A percentile compares a stretch with the other conserved stretches of the same genome.
Conservation (phyloP, 139 green algal species). For the Tetraselmis striata region DNA sequence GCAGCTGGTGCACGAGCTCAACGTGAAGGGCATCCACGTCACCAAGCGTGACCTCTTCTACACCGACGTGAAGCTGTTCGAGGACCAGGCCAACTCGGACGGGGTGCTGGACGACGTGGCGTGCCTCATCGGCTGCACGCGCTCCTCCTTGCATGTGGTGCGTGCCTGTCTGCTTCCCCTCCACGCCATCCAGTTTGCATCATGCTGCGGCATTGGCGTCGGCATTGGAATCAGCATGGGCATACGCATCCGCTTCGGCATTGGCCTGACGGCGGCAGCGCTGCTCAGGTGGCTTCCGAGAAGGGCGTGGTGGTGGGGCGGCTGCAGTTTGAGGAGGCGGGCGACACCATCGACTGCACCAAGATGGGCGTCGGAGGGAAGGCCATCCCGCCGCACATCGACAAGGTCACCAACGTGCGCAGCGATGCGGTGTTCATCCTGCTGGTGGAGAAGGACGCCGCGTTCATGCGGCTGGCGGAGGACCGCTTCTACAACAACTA, state of each 20-base stretch:
- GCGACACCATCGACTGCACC: constrained; percentile 89
- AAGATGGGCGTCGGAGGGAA: constrained; percentile 94
- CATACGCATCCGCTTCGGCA: too few relatives aligned
- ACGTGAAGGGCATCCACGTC: constrained; percentile 71
- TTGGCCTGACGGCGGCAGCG: too few relatives aligned
- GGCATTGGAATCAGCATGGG: too few relatives aligned
- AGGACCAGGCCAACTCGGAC: constrained; percentile 81
- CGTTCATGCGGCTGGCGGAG: constrained; percentile 93
- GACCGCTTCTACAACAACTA: constrained; percentile 96
- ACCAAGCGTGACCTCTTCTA: constrained; percentile 96
- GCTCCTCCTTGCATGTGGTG: constrained; percentile 70
- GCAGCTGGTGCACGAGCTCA: constrained; percentile 78
- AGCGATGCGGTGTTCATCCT: constrained; percentile 89
- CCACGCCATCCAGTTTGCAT: background rate
- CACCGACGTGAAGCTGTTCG: constrained; percentile 96
- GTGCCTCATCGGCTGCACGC: constrained; percentile 94
- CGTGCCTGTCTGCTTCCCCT: background rate
- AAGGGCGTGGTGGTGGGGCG: constrained; percentile 94
- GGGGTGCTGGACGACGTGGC: constrained; percentile 85
- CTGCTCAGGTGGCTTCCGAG: constrained; percentile 86
- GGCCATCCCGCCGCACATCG: constrained; percentile 91
- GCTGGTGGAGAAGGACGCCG: constrained; percentile 96
- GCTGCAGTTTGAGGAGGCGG: constrained; percentile 82
- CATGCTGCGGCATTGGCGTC: too few relatives aligned
- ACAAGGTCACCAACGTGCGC: constrained; percentile 79